These are phyloP conservation scores for Penicillium canescens DNA, from an alignment of 495 filamentous ascomycete genomes.

Conservation along the genomic window DNA sequence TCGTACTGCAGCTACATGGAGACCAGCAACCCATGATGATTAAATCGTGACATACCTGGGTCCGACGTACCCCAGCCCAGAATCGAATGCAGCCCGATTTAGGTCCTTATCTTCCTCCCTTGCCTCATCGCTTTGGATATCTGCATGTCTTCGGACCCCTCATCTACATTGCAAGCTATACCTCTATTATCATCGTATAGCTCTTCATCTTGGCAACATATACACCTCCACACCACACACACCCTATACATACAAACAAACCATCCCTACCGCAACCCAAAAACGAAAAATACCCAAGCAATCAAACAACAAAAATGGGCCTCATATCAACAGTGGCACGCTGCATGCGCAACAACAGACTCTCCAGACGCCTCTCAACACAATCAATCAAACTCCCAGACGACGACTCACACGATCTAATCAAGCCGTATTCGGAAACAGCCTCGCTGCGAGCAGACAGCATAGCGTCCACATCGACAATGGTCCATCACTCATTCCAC, in stretches of 20 bases:
- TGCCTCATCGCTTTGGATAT: too few relatives aligned
- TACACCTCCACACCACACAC: neutral
- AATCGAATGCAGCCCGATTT: neutral
- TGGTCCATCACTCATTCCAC: slow-evolving; percentile 12
- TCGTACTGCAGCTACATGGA: neutral
- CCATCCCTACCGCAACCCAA: neutral
- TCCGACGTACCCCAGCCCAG: neutral
- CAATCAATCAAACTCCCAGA: slow-evolving; percentile 15
- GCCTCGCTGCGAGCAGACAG: slow-evolving; percentile 16
- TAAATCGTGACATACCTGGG: slow-evolving; percentile 3
- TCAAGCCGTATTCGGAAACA: slow-evolving; percentile 16
- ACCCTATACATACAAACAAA: neutral
- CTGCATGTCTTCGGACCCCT: neutral
- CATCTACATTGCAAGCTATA: neutral
- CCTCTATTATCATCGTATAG: neutral
- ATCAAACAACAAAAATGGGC: slow-evolving; percentile 16
- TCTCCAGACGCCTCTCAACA: slow-evolving; percentile 19
- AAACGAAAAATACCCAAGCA: neutral
- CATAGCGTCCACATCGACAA: slow-evolving; percentile 15
- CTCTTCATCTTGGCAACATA: too few relatives aligned
- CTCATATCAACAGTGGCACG: slow-evolving; percentile 21
- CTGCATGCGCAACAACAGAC: slow-evolving; percentile 16
- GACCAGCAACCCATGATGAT: slow-evolving; percentile 1
- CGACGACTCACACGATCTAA: slow-evolving; percentile 27
- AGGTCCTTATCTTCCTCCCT: neutral